These are phyloP conservation scores for Lactarius indigo DNA, from an alignment of 768 basidiomycete genomes.

Conservation along the genomic window DNA sequence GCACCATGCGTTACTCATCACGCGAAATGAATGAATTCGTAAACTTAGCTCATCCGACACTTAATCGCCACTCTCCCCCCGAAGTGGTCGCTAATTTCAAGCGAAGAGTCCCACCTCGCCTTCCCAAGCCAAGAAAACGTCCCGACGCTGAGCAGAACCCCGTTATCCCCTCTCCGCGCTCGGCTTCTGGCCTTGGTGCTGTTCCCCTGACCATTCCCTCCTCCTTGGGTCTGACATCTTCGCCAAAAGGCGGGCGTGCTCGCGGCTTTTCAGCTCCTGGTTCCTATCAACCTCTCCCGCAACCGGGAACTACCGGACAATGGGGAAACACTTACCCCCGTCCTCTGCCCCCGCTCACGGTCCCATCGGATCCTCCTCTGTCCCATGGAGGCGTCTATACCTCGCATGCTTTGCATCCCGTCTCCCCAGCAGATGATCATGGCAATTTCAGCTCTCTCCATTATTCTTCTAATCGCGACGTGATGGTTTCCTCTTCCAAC, in stretches of 20 bases:
- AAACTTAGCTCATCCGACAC: constrained; percentile 75
- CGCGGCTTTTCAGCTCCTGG: constrained; percentile 80
- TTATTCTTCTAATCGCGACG: constrained; percentile 34
- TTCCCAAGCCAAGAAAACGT: constrained; percentile 83
- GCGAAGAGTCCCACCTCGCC: constrained; percentile 89
- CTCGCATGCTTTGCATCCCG: constrained; percentile 59
- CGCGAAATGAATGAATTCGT: constrained; percentile 17
- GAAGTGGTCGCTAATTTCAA: constrained; percentile 94
- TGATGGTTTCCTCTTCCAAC: constrained; percentile 47
- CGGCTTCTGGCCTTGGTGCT: constrained; percentile 66
- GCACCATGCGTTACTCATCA: constrained; percentile 15
- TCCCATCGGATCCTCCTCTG: constrained; percentile 70
- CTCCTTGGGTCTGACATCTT: constrained; percentile 38
- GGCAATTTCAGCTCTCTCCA: constrained; percentile 43
- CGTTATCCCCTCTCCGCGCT: constrained; percentile 70
- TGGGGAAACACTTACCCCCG: constrained; percentile 56
- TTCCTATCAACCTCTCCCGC: constrained; percentile 69
- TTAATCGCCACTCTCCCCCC: constrained; percentile 85
- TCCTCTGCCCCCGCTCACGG: constrained; percentile 74
- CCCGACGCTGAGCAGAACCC: constrained; percentile 60
- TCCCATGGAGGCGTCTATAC: constrained; percentile 58
- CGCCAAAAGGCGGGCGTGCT: constrained; percentile 52
- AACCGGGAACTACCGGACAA: constrained; percentile 45
- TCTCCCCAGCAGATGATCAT: constrained; percentile 69
- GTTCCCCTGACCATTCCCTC: constrained; percentile 66